Base-by-base conservation (phyloP, 2,329 filamentous ascomycete genomes). In the Aspergillus clavatus region DNA sequence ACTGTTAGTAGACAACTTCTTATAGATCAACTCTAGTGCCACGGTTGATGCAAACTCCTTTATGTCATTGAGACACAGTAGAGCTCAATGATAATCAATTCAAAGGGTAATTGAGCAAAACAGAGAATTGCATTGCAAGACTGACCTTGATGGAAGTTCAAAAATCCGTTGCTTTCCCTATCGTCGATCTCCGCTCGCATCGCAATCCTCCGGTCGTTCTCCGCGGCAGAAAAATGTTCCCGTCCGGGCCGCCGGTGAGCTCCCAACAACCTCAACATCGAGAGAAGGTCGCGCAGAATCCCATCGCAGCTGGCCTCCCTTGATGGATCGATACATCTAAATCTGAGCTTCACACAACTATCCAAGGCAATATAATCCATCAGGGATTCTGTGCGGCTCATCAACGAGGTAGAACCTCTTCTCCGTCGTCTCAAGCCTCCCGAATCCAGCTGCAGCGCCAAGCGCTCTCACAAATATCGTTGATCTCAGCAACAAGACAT, bases 221-320 rank as follows among this genome's bases (percentile, higher is more conserved):
- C 50, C 43, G 56, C 64, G 65, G 65, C 62, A 63, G 60, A 67
- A 67, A 67, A 67, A 67, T 66, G 52, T 67, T 67, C 65, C 65
- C 52, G 58, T 59, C 62, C 62, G 58, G 63, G 62, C 55, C 52
- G 55, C 63, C 65, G 64, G 65, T 65, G 62, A 66, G 60, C 59
- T 64, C 61, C 57, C 60, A 63, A 63, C 60, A 56, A 55, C 58
- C 62, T 67, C 64, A 67, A 67, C 65, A 50, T 56, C 54, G 47
- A 47, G 31, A 35, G 31, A 7, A 35, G 19, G 16, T 11, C 53
- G 45, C 52, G 45, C 12, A 38, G 41, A 42, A 48, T 43, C 42
- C 31, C 42, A 40, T 35, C 54, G 51, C 37, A 56, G 53, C 38
- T 56, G 29, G 45, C 52, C 44, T 47, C 28, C 46, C 52, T 55